phyloP scores from a whole-genome alignment of 139 green algal species.

The Eudorina sp. region DNA sequence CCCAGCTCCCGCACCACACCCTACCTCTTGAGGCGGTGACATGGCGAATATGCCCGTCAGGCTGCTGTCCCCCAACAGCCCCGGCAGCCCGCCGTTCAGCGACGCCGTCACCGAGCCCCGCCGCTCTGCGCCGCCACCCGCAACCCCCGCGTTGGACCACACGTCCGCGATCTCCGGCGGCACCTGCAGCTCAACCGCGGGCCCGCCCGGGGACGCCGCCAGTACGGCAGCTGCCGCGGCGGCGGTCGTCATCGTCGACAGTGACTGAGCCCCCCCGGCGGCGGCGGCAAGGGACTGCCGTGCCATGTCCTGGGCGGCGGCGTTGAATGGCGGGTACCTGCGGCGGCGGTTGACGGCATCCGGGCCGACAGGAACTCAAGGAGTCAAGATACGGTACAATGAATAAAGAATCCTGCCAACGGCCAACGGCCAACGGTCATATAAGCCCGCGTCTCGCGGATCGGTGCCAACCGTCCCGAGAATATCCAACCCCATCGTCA shows the following conservation, averaged over 20 bases:
- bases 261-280: no score
- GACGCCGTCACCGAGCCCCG: neutral
- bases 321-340: slow-evolving; percentile 24
- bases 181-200: neutral
- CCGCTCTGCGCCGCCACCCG: neutral
- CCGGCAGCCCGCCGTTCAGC: neutral
- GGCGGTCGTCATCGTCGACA: neutral
- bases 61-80: neutral
- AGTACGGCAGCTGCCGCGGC: neutral
- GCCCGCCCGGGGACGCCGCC: slow-evolving; percentile 16
- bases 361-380: no score
- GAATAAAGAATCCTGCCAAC: neutral
- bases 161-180: slow-evolving; percentile 40
- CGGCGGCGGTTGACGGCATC: no score
- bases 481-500: no score
- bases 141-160: neutral
- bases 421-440: neutral
- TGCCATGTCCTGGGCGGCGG: no score
- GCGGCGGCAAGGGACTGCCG: neutral
- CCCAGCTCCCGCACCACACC: no score
- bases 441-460: no score
- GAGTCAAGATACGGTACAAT: no score
- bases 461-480: no score
- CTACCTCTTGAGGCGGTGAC: slow-evolving; percentile 21
- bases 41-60: slow-evolving; percentile 17